These are phyloP conservation scores for Saccharata proteae DNA, from an alignment of 2,329 filamentous ascomycete species.

Conservation along the genomic window DNA sequence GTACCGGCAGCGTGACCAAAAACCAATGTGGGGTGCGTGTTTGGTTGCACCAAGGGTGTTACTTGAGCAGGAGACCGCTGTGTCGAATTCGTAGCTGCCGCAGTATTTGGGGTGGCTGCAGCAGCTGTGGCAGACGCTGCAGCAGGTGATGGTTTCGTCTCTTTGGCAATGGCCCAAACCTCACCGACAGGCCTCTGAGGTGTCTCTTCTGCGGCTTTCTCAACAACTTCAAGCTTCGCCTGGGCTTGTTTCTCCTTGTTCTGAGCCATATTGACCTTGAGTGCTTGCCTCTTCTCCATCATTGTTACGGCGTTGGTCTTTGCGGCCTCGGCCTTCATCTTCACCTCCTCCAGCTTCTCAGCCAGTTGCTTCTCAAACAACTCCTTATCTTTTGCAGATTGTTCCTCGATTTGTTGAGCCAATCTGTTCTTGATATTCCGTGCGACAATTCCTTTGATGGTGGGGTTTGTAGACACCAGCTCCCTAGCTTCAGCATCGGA, in stretches of 20 bases:
- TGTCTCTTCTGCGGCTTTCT: constrained; percentile 73
- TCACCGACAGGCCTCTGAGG: constrained; percentile 73
- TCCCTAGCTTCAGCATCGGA: constrained; percentile 38
- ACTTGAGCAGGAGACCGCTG: constrained; percentile 7
- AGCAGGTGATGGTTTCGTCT: constrained; percentile 35
- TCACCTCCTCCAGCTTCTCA: constrained; percentile 18
- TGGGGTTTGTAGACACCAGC: constrained; percentile 37
- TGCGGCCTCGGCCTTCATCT: constrained; percentile 35
- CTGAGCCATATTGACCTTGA: constrained; percentile 69
- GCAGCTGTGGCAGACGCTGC: constrained; percentile 5
- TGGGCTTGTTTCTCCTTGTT: constrained; percentile 51
- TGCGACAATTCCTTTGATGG: constrained; percentile 36
- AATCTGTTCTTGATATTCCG: constrained; percentile 46
- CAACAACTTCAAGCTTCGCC: constrained; percentile 66
- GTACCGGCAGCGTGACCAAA: constrained; percentile 4
- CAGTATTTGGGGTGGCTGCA: constrained; percentile 4
- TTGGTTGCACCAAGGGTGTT: constrained; percentile 1
- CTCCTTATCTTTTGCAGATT: constrained; percentile 23
- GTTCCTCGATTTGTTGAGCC: constrained; percentile 24
- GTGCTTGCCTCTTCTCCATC: constrained; percentile 59
- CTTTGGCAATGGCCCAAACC: constrained; percentile 74
- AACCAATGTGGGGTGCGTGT: neutral
- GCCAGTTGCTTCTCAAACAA: constrained; percentile 13
- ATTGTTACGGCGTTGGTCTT: constrained; percentile 48
- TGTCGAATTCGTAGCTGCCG: no score